Evolutionary conservation across 805 yeast genomes (phyloP).

Genomic region (Candida qinlingensis): DNA sequence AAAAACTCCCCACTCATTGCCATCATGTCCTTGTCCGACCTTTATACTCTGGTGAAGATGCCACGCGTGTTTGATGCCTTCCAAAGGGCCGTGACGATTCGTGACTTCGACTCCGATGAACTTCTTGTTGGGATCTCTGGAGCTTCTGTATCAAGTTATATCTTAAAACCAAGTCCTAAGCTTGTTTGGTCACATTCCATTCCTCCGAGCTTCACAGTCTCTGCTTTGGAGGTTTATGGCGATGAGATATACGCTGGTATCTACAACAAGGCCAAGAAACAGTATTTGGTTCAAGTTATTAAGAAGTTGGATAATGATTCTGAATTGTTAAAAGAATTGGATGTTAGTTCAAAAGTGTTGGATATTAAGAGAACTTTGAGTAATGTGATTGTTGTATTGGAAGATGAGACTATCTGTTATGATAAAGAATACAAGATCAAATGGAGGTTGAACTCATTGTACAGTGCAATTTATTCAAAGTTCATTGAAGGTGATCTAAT

Average conservation of each 20-base stretch:
- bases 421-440: conserved; percentile 4
- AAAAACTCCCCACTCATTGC: too few relatives aligned
- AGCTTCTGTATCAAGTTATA: conserved; percentile 29
- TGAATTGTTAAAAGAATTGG: conserved; percentile 15
- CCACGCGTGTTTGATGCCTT: conserved; percentile 21
- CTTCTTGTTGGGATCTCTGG: conserved; percentile 25
- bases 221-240: conserved; percentile 15
- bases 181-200: conserved; percentile 48
- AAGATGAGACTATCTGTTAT: conserved; percentile 7
- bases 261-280: conserved; percentile 17
- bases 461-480: conserved; percentile 12
- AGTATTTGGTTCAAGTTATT: conserved; percentile 15
- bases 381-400: conserved; percentile 11
- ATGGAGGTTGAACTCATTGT: conserved; percentile 17
- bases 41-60: conserved; percentile 19
- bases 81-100: conserved; percentile 13
- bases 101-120: conserved; percentile 14
- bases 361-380: conserved; percentile 7
- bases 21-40: conserved; percentile 22
- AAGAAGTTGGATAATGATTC: conserved; percentile 21
- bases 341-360: conserved; percentile 9
- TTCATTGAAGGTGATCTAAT: conserved; percentile 15
- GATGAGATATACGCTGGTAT: conserved; percentile 15
- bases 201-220: conserved; percentile 37
- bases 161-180: conserved; percentile 47